These are phyloP conservation scores for Penicillium coprophilum DNA, from an alignment of 495 filamentous ascomycete genomes.

Conservation along the genomic window DNA sequence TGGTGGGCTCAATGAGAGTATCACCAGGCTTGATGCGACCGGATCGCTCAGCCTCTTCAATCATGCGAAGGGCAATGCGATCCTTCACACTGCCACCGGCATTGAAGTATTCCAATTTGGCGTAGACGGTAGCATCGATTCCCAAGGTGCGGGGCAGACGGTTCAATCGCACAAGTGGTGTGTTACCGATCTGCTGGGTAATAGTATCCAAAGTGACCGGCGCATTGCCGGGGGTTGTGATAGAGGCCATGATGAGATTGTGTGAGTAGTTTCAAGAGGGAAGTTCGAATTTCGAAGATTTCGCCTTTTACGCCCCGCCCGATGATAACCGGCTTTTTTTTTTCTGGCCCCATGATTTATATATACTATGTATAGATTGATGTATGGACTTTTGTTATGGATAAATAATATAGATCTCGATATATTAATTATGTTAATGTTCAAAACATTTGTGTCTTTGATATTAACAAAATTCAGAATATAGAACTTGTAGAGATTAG, in stretches of 20 bases:
- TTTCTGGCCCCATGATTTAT: neutral
- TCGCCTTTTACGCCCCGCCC: conserved; percentile 21
- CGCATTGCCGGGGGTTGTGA: conserved; percentile 46
- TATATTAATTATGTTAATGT: too few relatives aligned
- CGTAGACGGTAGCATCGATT: conserved; percentile 87
- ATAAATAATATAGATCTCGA: too few relatives aligned
- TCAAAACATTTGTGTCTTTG: too few relatives aligned
- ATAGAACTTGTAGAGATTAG: too few relatives aligned
- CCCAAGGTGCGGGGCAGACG: conserved; percentile 84
- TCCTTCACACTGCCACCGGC: conserved; percentile 98
- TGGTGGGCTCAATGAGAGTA: conserved; percentile 95
- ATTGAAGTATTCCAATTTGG: conserved; percentile 95
- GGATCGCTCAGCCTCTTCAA: conserved; percentile 87
- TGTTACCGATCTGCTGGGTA: conserved; percentile 83
- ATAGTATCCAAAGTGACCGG: conserved; percentile 60
- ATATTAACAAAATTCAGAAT: too few relatives aligned
- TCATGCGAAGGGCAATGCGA: conserved; percentile 94
- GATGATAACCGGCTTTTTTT: conserved; percentile 21
- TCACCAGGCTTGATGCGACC: conserved; percentile 97
- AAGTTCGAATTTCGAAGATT: conserved; percentile 2
- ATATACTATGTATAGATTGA: too few relatives aligned
- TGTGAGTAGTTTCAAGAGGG: neutral
- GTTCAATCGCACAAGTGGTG: conserved; percentile 89
- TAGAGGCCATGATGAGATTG: conserved; percentile 20
- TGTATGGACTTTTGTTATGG: neutral